Evolutionary conservation across 2,329 filamentous ascomycete genomes (phyloP).

Genomic region (Venturia pyrina): DNA sequence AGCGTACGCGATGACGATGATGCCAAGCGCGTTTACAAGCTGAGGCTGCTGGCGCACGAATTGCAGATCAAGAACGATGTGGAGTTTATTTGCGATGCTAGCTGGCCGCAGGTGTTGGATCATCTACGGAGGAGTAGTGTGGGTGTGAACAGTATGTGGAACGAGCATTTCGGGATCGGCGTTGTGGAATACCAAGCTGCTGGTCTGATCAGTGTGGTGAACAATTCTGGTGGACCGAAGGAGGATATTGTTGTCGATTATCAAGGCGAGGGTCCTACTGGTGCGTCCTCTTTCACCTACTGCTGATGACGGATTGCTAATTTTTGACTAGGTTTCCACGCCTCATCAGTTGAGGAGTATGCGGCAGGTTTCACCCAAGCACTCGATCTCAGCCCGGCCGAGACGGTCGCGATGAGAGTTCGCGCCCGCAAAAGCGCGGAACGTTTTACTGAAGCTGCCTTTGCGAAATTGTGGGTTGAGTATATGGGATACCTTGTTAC

Average conservation of each 20-base stretch:
- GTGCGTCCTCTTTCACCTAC: constrained; percentile 34
- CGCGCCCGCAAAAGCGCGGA: constrained; percentile 69
- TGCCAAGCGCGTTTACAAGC: constrained; percentile 74
- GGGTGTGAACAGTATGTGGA: constrained; percentile 98
- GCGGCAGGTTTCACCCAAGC: constrained; percentile 72
- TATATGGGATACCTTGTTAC: constrained; percentile 64
- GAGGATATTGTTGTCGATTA: constrained; percentile 81
- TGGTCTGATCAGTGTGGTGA: constrained; percentile 84
- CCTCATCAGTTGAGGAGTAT: constrained; percentile 67
- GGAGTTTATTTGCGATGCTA: constrained; percentile 80
- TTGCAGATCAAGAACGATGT: constrained; percentile 75
- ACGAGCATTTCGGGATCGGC: constrained; percentile 97
- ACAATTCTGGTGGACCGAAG: constrained; percentile 87
- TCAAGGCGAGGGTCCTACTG: constrained; percentile 61
- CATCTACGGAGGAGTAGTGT: constrained; percentile 69
- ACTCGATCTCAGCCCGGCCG: constrained; percentile 49
- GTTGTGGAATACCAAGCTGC: constrained; percentile 98
- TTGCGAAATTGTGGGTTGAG: constrained; percentile 65
- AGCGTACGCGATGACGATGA: constrained; percentile 82
- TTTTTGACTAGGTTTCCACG: constrained; percentile 62
- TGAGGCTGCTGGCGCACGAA: constrained; percentile 78
- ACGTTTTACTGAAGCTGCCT: constrained; percentile 81
- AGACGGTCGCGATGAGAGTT: constrained; percentile 64
- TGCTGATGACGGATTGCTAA: not conserved
- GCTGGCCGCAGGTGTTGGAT: constrained; percentile 76